Percentiles rank a stretch among this genome's conserved stretches.
phyloP scores from a whole-genome alignment of 2,329 filamentous ascomycete species.

The Ophiostoma populinum region DNA sequence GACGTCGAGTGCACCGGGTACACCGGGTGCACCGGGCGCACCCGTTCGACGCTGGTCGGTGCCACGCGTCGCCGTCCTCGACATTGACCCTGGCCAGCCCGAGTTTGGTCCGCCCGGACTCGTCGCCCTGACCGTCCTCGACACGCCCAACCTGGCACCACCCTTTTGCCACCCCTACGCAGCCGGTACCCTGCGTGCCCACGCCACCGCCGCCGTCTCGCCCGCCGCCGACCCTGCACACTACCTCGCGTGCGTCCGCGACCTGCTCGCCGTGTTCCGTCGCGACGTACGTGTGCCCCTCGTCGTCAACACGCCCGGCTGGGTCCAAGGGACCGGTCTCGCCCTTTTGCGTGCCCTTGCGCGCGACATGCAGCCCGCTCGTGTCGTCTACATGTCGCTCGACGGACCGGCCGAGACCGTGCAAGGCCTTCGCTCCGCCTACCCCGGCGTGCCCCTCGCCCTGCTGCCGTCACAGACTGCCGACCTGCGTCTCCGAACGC shows the following conservation, averaged over 20 bases:
- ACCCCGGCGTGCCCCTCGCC: conserved; percentile 23
- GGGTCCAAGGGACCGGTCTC: conserved; percentile 54
- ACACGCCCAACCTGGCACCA: conserved; percentile 43
- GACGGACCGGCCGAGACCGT: conserved; percentile 42
- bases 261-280: conserved; percentile 43
- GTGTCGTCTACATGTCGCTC: conserved; percentile 52
- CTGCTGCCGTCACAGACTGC: conserved; percentile 41
- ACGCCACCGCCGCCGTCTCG: conserved; percentile 47
- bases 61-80: conserved; percentile 39
- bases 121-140: conserved; percentile 47
- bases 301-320: conserved; percentile 58
- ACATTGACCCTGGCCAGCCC: conserved; percentile 62
- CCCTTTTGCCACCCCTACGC: conserved; percentile 42
- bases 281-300: conserved; percentile 33
- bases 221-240: conserved; percentile 49
- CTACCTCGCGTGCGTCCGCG: conserved; percentile 44
- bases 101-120: conserved; percentile 57
- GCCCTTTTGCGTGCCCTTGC: conserved; percentile 45
- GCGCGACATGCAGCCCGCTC: conserved; percentile 32
- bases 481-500: conserved; percentile 39
- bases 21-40: not conserved
- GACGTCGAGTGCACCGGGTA: conserved; percentile 23
- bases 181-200: conserved; percentile 31
- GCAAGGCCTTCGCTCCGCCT: conserved; percentile 30
- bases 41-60: conserved; percentile 10